Conservation (phyloP, 139 green algal genomes). For the Chlorella sp. region DNA sequence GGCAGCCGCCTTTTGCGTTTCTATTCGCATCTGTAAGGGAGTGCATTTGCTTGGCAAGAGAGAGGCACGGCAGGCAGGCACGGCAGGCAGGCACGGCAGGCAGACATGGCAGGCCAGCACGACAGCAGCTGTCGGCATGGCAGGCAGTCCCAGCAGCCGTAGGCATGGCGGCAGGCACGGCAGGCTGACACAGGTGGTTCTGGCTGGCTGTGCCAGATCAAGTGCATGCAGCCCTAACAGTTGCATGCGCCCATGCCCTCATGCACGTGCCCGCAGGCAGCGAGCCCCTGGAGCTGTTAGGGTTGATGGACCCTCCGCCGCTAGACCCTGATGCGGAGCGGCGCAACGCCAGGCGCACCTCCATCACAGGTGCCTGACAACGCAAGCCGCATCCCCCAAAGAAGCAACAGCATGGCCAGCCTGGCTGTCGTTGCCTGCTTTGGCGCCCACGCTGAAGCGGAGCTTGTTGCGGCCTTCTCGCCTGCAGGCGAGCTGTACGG, state of each 20-base stretch:
- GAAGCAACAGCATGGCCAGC: too few relatives aligned
- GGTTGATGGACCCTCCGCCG: constrained; percentile 25
- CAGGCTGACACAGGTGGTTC: neutral
- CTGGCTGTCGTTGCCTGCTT: too few relatives aligned
- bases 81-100: neutral
- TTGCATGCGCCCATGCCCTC: neutral
- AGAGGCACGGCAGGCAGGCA: neutral
- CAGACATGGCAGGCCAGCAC: neutral
- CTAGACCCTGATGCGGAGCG: constrained; percentile 31
- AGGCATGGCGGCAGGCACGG: neutral
- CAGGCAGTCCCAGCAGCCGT: neutral
- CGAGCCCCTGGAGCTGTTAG: constrained; percentile 15
- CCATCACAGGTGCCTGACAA: constrained; percentile 38
- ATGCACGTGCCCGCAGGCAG: constrained; percentile 14
- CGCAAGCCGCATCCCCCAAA: too few relatives aligned
- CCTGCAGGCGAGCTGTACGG: too few relatives aligned
- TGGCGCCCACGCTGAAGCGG: too few relatives aligned
- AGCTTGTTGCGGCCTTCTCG: too few relatives aligned
- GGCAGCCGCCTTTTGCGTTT: too few relatives aligned
- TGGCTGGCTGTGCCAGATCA: neutral
- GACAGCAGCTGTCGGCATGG: neutral
- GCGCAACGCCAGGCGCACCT: constrained; percentile 22
- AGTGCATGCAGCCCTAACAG: neutral
- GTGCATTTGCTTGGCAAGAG: neutral
- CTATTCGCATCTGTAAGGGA: too few relatives aligned